Base-by-base conservation (phyloP, 2,329 filamentous ascomycete genomes). In the Ilyonectria sp. region DNA sequence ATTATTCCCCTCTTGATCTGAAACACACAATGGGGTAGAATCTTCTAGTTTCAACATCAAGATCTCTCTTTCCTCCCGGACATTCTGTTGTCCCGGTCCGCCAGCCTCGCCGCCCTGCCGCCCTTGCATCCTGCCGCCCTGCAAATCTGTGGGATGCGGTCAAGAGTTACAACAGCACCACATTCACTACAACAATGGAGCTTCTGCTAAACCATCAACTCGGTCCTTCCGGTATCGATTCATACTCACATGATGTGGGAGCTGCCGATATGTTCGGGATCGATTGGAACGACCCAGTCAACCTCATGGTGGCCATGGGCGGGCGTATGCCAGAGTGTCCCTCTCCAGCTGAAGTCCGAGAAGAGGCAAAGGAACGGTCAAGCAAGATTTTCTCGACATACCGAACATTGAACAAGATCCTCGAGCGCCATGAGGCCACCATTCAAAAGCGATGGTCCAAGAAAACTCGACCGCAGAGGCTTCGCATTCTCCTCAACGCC, bases 391-490 rank as follows among this genome's bases (percentile, higher is more conserved):
- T 83, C 63, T 67, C 65, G 7, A 65, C 73, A 65, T 84, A 81
- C 71, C 68, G 77, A 6, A 63, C 50, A 3, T 74, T 88, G 8
- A 77, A 78, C 11, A 74, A 74, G 1, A 86, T 88, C 6, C 61
- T 90, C 2, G 76, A 83, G 46, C 82, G 86, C 5, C 85, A 89
- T 55, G 86, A 90, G 71, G 76, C 75, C 1, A 83, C 81, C 0
- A 83, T 90, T 11, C 82, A 83, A 60, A 87, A 83, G 68, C 82
- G 87, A 44, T 91, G 87, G 88, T 67, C 71, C 3, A 89, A 89
- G 71, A 89, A 88, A 76, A 83, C 80, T 2, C 80, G 79, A 11
- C 55, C 77, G 15, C 84, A 89, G 74, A 79, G 84, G 17, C 78
- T 80, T 10, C 79, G 82, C 3, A 78, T 89, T 3, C 75, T 91